Percentiles rank a stretch among this genome's conserved stretches.
These are phyloP conservation scores for Saccharomycopsis hybrid DNA, from an alignment of 1,139 yeast species.

Conservation along the genomic window DNA sequence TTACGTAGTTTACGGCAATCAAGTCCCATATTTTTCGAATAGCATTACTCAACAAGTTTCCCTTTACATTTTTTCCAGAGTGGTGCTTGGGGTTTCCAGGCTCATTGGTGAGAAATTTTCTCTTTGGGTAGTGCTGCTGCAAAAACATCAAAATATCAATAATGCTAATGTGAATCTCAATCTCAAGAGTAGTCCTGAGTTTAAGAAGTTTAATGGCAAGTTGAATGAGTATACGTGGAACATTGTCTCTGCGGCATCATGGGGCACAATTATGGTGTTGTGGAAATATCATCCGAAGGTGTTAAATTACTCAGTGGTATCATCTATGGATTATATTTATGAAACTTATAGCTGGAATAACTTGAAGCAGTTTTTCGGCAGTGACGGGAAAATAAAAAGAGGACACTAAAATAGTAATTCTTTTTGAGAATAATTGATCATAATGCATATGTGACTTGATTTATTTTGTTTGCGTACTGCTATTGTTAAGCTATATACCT, in stretches of 20 bases:
- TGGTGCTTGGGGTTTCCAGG: constrained; percentile 13
- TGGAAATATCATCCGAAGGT: constrained; percentile 8
- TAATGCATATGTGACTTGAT: no score
- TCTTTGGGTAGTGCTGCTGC: background rate
- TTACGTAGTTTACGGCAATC: constrained; percentile 15
- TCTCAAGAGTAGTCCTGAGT: background rate
- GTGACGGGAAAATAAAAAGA: background rate
- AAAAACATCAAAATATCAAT: background rate
- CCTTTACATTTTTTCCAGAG: constrained; percentile 17
- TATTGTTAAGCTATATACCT: no score
- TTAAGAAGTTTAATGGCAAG: background rate
- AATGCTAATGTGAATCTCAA: background rate
- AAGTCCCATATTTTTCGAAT: constrained; percentile 13
- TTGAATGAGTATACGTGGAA: constrained; percentile 13
- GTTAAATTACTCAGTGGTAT: constrained; percentile 11
- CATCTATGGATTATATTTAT: constrained; percentile 20
- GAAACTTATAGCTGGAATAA: constrained; percentile 5
- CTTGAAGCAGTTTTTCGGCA: constrained; percentile 2
- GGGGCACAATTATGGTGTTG: constrained; percentile 19
- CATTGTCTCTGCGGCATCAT: constrained; percentile 9
- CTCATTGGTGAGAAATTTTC: constrained; percentile 12
- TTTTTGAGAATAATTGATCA: no score
- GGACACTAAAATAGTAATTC: no score
- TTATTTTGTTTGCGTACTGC: no score
- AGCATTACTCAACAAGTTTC: constrained; percentile 17